A percentile compares a stretch with the other conserved stretches of the same genome.
Evolutionary conservation across 1,284 basidiomycete genomes (phyloP).

Genomic region (Rhodotorula sp.): DNA sequence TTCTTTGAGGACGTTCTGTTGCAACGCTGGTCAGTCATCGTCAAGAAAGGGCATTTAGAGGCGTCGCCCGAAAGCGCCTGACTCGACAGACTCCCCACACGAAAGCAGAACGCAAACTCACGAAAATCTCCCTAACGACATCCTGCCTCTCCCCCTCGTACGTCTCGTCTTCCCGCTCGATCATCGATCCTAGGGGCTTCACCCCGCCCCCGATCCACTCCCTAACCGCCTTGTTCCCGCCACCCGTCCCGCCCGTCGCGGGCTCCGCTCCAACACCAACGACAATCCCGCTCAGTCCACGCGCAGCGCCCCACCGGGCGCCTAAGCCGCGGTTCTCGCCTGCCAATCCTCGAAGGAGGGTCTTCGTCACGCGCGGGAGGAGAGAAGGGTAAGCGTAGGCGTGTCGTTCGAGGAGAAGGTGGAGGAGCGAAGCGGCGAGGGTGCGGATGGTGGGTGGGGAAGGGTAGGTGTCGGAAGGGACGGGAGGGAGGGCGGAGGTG

Average conservation of each 20-base stretch:
- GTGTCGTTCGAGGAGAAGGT: slow-evolving; percentile 67
- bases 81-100: background rate
- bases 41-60: background rate
- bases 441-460: slow-evolving; percentile 61
- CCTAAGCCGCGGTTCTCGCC: slow-evolving; percentile 56
- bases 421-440: slow-evolving; percentile 71
- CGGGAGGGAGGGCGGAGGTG: slow-evolving; percentile 66
- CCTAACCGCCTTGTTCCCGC: slow-evolving; percentile 62
- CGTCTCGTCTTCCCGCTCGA: slow-evolving; percentile 70
- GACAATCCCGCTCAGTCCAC: slow-evolving; percentile 70
- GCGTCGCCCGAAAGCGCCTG: background rate
- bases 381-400: slow-evolving; percentile 69
- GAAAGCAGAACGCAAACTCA: slow-evolving; percentile 10
- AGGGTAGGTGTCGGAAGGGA: slow-evolving; percentile 35
- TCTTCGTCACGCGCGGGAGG: slow-evolving; percentile 85
- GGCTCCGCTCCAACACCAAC: slow-evolving; percentile 16
- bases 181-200: slow-evolving; percentile 59
- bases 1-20: slow-evolving; percentile 2
- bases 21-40: background rate
- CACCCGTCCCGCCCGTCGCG: background rate
- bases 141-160: slow-evolving; percentile 56
- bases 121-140: slow-evolving; percentile 34
- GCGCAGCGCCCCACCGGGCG: slow-evolving; percentile 75
- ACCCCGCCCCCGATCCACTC: slow-evolving; percentile 38
- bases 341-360: slow-evolving; percentile 75